A percentile compares a stretch with the other conserved stretches of the same genome.
These are phyloP conservation scores for Echeveria elegans DNA, from an alignment of 164 flowering plant genomes.

Conservation along the genomic window DNA sequence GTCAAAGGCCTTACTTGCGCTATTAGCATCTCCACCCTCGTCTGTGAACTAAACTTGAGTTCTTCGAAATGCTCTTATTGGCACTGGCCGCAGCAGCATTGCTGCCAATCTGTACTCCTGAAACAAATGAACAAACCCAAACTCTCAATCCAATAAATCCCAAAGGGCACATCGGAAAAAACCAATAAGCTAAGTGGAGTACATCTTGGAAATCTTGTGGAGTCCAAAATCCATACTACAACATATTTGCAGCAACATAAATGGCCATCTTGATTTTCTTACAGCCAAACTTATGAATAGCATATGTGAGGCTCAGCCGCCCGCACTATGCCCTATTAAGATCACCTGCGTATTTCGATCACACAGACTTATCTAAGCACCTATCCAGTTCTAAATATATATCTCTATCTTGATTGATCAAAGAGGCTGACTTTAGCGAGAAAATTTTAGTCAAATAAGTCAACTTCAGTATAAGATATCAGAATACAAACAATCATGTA, in stretches of 20 bases:
- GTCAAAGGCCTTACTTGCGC: constrained; percentile 8
- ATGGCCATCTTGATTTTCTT: constrained; percentile 15
- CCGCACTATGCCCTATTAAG: not conserved
- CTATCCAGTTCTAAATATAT: too few species aligned
- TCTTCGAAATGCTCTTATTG: constrained; percentile 4
- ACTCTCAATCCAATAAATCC: too few species aligned
- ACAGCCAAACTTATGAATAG: not conserved
- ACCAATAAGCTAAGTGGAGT: not conserved
- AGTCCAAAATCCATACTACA: constrained; percentile 13
- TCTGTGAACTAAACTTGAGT: not conserved
- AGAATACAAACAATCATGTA: not conserved
- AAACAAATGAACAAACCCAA: not conserved
- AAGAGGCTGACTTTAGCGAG: too few species aligned
- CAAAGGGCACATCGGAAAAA: too few species aligned
- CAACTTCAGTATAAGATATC: too few species aligned
- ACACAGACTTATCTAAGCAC: too few species aligned
- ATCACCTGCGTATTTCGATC: not conserved
- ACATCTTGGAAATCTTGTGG: constrained; percentile 15
- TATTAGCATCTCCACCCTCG: constrained; percentile 1
- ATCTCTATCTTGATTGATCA: too few species aligned
- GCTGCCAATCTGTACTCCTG: constrained; percentile 12
- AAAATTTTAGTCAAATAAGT: too few species aligned
- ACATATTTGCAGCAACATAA: constrained; percentile 23
- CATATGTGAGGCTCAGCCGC: constrained; percentile 13
- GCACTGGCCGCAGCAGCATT: constrained; percentile 14